Conservation (phyloP, 192 early-diverging fungal species). For the Kickxella alabastrina region DNA sequence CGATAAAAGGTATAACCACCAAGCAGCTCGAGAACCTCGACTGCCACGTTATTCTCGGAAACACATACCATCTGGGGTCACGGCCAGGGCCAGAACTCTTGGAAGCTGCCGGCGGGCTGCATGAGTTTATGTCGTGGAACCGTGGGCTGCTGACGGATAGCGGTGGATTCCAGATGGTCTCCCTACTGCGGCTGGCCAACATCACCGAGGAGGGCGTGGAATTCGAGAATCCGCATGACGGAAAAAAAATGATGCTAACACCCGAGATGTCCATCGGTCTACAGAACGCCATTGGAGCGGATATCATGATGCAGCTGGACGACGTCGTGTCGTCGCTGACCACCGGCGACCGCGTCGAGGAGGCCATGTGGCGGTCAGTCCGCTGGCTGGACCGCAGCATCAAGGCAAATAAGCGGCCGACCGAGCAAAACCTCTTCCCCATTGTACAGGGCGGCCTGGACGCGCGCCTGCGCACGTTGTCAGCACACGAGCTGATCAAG, state of each 20-base stretch:
- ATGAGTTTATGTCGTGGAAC: slow-evolving; percentile 78
- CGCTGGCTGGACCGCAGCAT: slow-evolving; percentile 87
- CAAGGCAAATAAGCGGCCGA: slow-evolving; percentile 64
- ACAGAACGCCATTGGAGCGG: slow-evolving; percentile 83
- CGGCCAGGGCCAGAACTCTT: slow-evolving; percentile 71
- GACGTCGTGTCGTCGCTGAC: slow-evolving; percentile 83
- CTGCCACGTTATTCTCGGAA: slow-evolving; percentile 83
- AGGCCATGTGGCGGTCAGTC: slow-evolving; percentile 85
- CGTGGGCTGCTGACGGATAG: slow-evolving; percentile 77
- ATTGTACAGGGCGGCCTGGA: slow-evolving; percentile 87
- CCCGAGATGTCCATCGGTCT: slow-evolving; percentile 82
- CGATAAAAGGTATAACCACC: slow-evolving; percentile 78
- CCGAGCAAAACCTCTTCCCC: slow-evolving; percentile 79
- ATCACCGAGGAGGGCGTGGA: slow-evolving; percentile 84
- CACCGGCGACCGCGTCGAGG: slow-evolving; percentile 77
- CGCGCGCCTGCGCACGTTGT: slow-evolving; percentile 61
- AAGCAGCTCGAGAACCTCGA: slow-evolving; percentile 68
- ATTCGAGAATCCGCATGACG: slow-evolving; percentile 81
- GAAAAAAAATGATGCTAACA: slow-evolving; percentile 75
- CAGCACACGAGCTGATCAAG: slow-evolving; percentile 75
- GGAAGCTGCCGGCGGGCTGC: slow-evolving; percentile 70
- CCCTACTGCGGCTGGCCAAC: slow-evolving; percentile 73
- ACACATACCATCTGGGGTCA: slow-evolving; percentile 80
- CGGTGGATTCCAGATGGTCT: slow-evolving; percentile 90
- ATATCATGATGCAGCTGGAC: slow-evolving; percentile 91